Percentiles rank a stretch among this genome's conserved stretches.
phyloP scores from a whole-genome alignment of 129 eudicot species.

The Flaveria bidentis region DNA sequence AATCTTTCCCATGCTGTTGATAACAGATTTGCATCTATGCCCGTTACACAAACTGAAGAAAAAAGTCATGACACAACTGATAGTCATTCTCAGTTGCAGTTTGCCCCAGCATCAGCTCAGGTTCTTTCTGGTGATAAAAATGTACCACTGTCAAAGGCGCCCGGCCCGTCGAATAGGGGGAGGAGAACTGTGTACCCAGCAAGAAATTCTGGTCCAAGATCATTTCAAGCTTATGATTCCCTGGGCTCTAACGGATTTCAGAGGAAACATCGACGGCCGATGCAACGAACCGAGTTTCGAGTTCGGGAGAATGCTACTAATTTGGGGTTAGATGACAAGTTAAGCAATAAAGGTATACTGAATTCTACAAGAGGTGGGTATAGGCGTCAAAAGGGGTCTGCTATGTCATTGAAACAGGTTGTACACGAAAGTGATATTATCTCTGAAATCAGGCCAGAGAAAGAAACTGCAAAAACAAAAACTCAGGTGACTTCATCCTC shows the following conservation, averaged over 20 bases:
- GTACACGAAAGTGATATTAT: conserved; percentile 48
- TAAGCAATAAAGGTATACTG: conserved; percentile 36
- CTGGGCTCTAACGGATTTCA: conserved; percentile 54
- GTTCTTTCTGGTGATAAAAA: conserved; percentile 44
- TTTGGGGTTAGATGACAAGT: conserved; percentile 51
- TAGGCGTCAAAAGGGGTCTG: conserved; percentile 46
- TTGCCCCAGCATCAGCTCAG: conserved; percentile 31
- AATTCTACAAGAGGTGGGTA: conserved; percentile 50
- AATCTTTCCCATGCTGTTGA: conserved; percentile 33
- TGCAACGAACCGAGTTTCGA: conserved; percentile 82
- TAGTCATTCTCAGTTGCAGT: conserved; percentile 34
- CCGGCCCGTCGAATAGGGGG: conserved; percentile 51
- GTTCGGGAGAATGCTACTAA: conserved; percentile 52
- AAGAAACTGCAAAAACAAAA: conserved; percentile 40
- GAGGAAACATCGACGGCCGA: conserved; percentile 62
- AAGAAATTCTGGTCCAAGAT: conserved; percentile 49
- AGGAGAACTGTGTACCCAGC: conserved; percentile 50
- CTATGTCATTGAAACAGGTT: conserved; percentile 42
- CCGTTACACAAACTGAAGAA: conserved; percentile 35
- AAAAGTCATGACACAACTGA: conserved; percentile 31
- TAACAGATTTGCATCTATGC: conserved; percentile 31
- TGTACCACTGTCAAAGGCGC: conserved; percentile 43
- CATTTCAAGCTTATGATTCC: conserved; percentile 45
- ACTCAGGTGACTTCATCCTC: conserved; percentile 34
- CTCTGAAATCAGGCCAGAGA: conserved; percentile 42